Conservation (phyloP, 2,329 filamentous ascomycete species). For the Apiospora saccharicola region DNA sequence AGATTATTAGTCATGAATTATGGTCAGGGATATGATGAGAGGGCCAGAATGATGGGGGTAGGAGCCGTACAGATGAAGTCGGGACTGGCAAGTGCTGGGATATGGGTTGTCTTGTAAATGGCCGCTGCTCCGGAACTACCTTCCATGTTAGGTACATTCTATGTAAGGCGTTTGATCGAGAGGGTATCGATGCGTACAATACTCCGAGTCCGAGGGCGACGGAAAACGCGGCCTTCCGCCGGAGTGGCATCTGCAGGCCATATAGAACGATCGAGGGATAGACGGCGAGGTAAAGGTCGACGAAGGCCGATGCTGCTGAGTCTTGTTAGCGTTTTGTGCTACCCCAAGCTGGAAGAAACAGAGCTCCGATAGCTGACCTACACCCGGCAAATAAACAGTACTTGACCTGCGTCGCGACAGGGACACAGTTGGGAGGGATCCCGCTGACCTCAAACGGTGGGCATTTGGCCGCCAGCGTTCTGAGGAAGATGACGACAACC, state of each 20-base stretch:
- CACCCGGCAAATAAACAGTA: constrained; percentile 31
- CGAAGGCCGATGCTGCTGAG: constrained; percentile 43
- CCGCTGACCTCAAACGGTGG: neutral
- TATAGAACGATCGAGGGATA: constrained; percentile 49
- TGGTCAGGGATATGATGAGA: too few species aligned
- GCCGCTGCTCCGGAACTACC: constrained; percentile 29
- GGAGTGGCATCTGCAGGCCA: constrained; percentile 44
- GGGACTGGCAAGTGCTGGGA: constrained; percentile 26
- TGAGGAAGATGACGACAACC: neutral
- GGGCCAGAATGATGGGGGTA: neutral
- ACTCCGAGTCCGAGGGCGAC: constrained; percentile 38
- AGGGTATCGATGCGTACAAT: constrained; percentile 31
- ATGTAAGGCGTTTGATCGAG: neutral
- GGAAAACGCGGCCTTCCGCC: constrained; percentile 37
- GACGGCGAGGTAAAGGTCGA: constrained; percentile 51
- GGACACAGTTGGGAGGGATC: neutral
- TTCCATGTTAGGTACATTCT: neutral
- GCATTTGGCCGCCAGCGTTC: neutral
- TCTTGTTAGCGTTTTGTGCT: neutral
- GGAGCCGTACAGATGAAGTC: constrained; percentile 35
- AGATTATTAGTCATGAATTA: neutral
- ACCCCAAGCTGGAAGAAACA: too few species aligned
- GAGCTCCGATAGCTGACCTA: neutral
- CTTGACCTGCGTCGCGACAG: neutral
- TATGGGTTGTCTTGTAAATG: constrained; percentile 30